Conservation (phyloP, 176 grass and related monocot genomes). For the Aegilops speltoides region DNA sequence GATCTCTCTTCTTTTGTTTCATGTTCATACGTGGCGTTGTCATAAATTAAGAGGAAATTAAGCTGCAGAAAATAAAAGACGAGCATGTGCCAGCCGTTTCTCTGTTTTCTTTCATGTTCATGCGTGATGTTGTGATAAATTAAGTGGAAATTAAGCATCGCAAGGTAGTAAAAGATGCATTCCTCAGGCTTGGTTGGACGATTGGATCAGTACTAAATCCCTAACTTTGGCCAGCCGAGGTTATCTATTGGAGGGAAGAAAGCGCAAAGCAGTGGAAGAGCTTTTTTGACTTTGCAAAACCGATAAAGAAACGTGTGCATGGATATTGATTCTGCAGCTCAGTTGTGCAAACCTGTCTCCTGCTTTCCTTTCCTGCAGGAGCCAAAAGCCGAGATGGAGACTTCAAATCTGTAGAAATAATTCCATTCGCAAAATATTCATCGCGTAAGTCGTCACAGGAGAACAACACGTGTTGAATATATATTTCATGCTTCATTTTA, state of each 20-base stretch:
- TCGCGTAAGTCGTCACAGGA: conserved; percentile 20
- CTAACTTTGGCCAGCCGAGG: too few relatives aligned
- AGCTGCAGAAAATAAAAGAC: neutral
- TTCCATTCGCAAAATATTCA: conserved; percentile 11
- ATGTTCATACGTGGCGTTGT: neutral
- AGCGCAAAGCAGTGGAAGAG: neutral
- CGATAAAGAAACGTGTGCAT: conserved; percentile 18
- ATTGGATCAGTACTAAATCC: too few relatives aligned
- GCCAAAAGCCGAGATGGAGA: conserved; percentile 25
- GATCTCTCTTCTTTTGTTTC: neutral
- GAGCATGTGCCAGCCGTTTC: too few relatives aligned
- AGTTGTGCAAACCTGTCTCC: conserved; percentile 20
- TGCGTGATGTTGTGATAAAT: neutral
- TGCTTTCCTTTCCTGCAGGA: neutral
- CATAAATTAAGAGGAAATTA: neutral
- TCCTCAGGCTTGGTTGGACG: too few relatives aligned
- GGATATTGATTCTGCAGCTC: conserved; percentile 14
- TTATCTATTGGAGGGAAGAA: neutral
- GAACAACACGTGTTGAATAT: conserved; percentile 31
- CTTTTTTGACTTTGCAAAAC: conserved; percentile 40
- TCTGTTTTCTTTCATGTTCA: neutral
- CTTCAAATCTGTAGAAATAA: neutral
- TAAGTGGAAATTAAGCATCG: neutral
- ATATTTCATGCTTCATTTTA: too few relatives aligned
- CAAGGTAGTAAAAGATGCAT: too few relatives aligned